phyloP scores from a whole-genome alignment of 768 basidiomycete species.

The Russula lepida region DNA sequence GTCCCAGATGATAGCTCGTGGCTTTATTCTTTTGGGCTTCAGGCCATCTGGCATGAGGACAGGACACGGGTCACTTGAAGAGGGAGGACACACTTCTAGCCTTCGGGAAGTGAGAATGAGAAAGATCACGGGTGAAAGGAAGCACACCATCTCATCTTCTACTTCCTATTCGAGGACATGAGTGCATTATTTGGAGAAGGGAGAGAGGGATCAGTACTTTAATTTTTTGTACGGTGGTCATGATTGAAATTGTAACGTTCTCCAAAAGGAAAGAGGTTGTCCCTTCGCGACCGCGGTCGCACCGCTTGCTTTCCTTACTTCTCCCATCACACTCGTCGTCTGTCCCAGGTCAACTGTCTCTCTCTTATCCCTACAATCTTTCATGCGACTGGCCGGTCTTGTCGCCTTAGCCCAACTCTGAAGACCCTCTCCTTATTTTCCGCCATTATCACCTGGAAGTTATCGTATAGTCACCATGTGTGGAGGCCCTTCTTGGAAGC shows the following conservation, averaged over 20 bases:
- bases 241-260: constrained; percentile 30
- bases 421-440: constrained; percentile 10
- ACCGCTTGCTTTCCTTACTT: background rate
- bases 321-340: no score
- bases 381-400: constrained; percentile 23
- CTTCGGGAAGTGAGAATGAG: constrained; percentile 35
- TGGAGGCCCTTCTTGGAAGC: constrained; percentile 86
- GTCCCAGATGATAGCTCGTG: constrained; percentile 91
- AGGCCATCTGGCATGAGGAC: constrained; percentile 13
- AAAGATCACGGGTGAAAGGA: constrained; percentile 13
- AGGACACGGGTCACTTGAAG: constrained; percentile 9
- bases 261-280: background rate
- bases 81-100: constrained; percentile 58
- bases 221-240: constrained; percentile 90
- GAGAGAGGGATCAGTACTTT: constrained; percentile 41
- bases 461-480: constrained; percentile 38
- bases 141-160: constrained; percentile 91
- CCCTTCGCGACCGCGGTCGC: background rate
- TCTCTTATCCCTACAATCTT: constrained; percentile 23
- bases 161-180: constrained; percentile 51
- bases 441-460: constrained; percentile 20
- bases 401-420: constrained; percentile 24
- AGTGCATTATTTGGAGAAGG: constrained; percentile 3
- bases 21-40: constrained; percentile 95
- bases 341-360: constrained; percentile 3